Evolutionary conservation across 2,329 filamentous ascomycete species (phyloP).

Genomic region (Blumeriella jaapii): DNA sequence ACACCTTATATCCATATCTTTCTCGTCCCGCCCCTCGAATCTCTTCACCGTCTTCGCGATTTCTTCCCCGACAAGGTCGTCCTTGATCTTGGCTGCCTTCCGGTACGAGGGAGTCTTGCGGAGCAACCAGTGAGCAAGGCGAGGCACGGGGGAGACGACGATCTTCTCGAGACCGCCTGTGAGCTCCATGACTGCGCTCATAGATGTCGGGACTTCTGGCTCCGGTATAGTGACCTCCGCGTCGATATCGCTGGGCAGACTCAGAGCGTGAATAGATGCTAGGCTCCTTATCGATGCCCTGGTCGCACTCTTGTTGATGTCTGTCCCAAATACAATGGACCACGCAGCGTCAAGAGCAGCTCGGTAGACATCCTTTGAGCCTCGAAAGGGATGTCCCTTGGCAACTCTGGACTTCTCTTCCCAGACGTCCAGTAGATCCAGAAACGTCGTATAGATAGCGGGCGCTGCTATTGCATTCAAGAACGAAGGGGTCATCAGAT

Average conservation of each 20-base stretch:
- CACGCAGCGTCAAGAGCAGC: slow-evolving; percentile 9
- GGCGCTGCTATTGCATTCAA: slow-evolving; percentile 24
- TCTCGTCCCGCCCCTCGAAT: slow-evolving; percentile 1
- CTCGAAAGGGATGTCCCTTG: slow-evolving; percentile 9
- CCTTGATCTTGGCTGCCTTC: slow-evolving; percentile 3
- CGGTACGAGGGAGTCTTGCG: slow-evolving; percentile 1
- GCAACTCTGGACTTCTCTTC: slow-evolving; percentile 15
- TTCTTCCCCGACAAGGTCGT: slow-evolving; percentile 5
- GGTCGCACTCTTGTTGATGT: background rate
- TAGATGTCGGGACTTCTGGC: background rate
- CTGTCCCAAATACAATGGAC: slow-evolving; percentile 6
- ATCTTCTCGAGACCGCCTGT: slow-evolving; percentile 1
- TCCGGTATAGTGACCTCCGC: background rate
- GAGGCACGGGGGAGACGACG: slow-evolving; percentile 4
- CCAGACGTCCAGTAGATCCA: slow-evolving; percentile 26
- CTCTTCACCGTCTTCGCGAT: slow-evolving; percentile 3
- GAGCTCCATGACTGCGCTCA: slow-evolving; percentile 1
- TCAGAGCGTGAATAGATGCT: background rate
- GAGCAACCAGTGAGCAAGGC: slow-evolving; percentile 1
- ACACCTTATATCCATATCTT: slow-evolving; percentile 3
- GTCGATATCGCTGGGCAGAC: slow-evolving; percentile 1
- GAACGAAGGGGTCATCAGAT: slow-evolving; percentile 24
- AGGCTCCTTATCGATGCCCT: background rate
- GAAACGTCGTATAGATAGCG: slow-evolving; percentile 18
- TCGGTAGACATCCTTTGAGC: slow-evolving; percentile 6